A percentile compares a stretch with the other conserved stretches of the same genome.
phyloP scores from a whole-genome alignment of 306 rosid genomes.

The Hylodesmum podocarpum region DNA sequence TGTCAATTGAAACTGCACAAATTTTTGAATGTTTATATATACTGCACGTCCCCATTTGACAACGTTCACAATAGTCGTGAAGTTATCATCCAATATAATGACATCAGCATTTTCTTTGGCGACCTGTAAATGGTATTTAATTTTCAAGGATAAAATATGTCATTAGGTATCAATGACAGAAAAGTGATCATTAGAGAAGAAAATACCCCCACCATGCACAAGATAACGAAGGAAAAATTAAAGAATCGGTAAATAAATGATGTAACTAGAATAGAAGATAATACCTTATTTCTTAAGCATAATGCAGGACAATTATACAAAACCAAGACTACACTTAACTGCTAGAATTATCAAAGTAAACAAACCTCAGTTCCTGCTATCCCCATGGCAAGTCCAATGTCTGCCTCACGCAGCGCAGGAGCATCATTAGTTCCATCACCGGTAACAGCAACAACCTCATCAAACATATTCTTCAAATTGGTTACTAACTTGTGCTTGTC shows the following conservation, averaged over 20 bases:
- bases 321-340: neutral
- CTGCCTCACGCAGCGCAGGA: constrained; percentile 92
- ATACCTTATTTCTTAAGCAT: neutral
- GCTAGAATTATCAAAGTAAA: neutral
- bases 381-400: constrained; percentile 99
- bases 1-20: constrained; percentile 95
- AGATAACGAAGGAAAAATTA: neutral
- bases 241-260: neutral
- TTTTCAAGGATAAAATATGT: constrained; percentile 4
- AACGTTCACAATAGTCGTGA: constrained; percentile 77
- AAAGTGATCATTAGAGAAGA: neutral
- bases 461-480: constrained; percentile 64
- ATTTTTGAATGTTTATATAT: constrained; percentile 91
- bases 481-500: constrained; percentile 82
- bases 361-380: constrained; percentile 94
- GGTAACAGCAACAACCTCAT: constrained; percentile 93
- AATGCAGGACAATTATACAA: neutral
- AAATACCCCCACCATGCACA: neutral
- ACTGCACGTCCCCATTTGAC: constrained; percentile 97
- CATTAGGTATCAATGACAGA: constrained; percentile 6
- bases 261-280: constrained; percentile 8
- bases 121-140: constrained; percentile 56
- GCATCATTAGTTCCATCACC: constrained; percentile 99
- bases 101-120: constrained; percentile 96
- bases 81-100: constrained; percentile 88